Percentiles rank a stretch among this genome's conserved stretches.
Conservation (phyloP, 331 rosid species). For the Malus hybrid region DNA sequence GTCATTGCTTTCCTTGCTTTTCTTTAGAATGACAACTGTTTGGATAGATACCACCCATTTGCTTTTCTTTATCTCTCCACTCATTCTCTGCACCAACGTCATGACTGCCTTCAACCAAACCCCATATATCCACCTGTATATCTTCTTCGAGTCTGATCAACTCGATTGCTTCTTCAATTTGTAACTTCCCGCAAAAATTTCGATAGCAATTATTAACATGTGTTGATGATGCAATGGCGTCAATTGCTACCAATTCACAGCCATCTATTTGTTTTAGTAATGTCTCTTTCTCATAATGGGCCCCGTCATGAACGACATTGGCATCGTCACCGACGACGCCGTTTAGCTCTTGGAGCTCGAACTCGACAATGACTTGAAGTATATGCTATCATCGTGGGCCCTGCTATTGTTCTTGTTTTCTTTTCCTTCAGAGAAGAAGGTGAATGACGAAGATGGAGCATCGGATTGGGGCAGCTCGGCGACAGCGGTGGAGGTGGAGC, state of each 20-base stretch:
- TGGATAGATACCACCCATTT: too few relatives aligned
- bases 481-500: constrained; percentile 20
- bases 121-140: constrained; percentile 44
- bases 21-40: too few relatives aligned
- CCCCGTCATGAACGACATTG: constrained; percentile 89
- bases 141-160: constrained; percentile 89
- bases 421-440: constrained; percentile 47
- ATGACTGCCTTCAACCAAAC: too few relatives aligned
- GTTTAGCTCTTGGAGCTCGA: constrained; percentile 23
- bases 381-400: constrained; percentile 21
- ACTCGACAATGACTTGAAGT: constrained; percentile 34
- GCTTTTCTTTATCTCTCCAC: too few relatives aligned
- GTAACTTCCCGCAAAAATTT: constrained; percentile 52
- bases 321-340: constrained; percentile 77
- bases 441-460: constrained; percentile 40
- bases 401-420: not conserved
- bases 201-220: constrained; percentile 73
- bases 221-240: constrained; percentile 75
- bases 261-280: constrained; percentile 59
- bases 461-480: constrained; percentile 26
- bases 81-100: too few relatives aligned
- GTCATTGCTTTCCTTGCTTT: too few relatives aligned
- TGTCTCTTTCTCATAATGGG: constrained; percentile 72
- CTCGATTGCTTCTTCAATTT: constrained; percentile 76
- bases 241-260: constrained; percentile 83